Evolutionary conservation across 306 rosid genomes (phyloP).

Genomic region (Vicia faba): DNA sequence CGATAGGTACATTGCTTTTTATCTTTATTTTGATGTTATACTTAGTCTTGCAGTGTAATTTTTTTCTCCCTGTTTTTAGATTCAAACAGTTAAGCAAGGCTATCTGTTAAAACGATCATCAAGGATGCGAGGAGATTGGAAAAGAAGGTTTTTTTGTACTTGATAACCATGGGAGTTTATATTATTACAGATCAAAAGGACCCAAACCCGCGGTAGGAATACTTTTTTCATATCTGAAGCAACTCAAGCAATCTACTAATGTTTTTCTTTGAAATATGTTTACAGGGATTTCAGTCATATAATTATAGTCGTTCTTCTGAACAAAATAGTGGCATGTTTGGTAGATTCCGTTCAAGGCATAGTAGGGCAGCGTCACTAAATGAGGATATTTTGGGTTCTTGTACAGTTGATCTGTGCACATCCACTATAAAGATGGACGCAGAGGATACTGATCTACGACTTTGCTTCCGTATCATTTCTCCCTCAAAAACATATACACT

Average conservation of each 20-base stretch:
- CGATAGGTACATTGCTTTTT: constrained; percentile 16
- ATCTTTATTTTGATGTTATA: constrained; percentile 2
- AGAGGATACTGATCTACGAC: constrained; percentile 88
- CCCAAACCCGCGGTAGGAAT: constrained; percentile 73
- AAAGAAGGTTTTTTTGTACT: constrained; percentile 92
- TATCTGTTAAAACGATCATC: constrained; percentile 88
- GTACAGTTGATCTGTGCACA: constrained; percentile 73
- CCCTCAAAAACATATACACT: constrained; percentile 78
- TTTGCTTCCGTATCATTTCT: constrained; percentile 97
- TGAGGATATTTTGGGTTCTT: constrained; percentile 76
- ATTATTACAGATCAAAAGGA: constrained; percentile 73
- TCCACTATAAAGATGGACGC: constrained; percentile 94
- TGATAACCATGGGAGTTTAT: constrained; percentile 73
- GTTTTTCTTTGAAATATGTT: constrained; percentile 35
- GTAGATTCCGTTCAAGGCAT: constrained; percentile 88
- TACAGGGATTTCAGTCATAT: constrained; percentile 74
- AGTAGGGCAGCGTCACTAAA: constrained; percentile 58
- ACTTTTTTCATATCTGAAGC: constrained; percentile 34
- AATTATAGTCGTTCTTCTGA: constrained; percentile 64
- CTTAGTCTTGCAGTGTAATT: not conserved
- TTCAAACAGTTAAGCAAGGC: constrained; percentile 80
- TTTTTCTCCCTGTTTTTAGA: constrained; percentile 47
- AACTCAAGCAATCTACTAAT: constrained; percentile 28
- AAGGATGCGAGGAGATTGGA: constrained; percentile 89
- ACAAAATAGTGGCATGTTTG: constrained; percentile 77